These are phyloP conservation scores for Dianthus caryophyllus DNA, from an alignment of 148 eudicot genomes.

Conservation along the genomic window DNA sequence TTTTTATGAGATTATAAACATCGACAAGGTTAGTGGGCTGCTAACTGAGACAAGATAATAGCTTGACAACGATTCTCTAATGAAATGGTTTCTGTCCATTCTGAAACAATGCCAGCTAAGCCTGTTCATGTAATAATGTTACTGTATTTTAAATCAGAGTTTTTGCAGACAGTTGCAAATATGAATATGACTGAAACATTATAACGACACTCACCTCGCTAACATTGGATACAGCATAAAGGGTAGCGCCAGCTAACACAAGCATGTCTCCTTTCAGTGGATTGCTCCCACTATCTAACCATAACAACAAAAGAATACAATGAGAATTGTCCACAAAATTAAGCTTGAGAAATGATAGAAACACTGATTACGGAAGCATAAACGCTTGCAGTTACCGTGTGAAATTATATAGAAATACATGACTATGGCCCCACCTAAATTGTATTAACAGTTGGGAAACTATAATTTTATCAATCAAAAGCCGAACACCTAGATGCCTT, in stretches of 20 bases:
- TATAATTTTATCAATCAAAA: neutral
- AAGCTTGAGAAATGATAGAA: neutral
- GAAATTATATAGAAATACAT: neutral
- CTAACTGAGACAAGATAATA: neutral
- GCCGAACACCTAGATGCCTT: neutral
- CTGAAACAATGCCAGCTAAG: neutral
- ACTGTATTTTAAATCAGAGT: neutral
- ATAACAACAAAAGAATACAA: neutral
- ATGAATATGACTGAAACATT: conserved; percentile 7
- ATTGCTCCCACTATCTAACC: conserved; percentile 32
- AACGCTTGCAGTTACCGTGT: neutral
- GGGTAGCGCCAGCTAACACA: conserved; percentile 75
- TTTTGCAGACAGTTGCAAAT: neutral
- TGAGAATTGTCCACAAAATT: conserved; percentile 2
- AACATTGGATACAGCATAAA: conserved; percentile 76
- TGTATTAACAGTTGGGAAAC: neutral
- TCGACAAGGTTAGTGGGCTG: too few species aligned
- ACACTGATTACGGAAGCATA: neutral
- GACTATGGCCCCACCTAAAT: neutral
- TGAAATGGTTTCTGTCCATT: neutral
- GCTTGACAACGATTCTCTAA: neutral
- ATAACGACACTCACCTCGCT: conserved; percentile 50
- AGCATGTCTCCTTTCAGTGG: conserved; percentile 74
- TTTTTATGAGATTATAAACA: too few species aligned
- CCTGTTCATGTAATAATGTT: neutral